These are phyloP conservation scores for Cylindrodendrum hubeiense DNA, from an alignment of 2,329 filamentous ascomycete species.

Conservation along the genomic window DNA sequence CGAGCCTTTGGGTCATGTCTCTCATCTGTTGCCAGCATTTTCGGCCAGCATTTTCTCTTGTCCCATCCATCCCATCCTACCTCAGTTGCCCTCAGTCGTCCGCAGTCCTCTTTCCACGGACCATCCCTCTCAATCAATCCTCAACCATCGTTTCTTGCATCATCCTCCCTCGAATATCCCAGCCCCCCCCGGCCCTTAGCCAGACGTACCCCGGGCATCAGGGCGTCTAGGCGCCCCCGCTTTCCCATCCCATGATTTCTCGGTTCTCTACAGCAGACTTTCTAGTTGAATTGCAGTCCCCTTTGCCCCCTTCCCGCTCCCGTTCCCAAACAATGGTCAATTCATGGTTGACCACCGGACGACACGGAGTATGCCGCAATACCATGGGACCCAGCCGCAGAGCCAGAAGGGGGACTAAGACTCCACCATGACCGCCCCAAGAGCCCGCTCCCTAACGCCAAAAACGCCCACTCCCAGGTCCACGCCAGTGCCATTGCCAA, in stretches of 20 bases:
- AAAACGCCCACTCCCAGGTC: constrained; percentile 11
- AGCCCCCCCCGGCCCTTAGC: constrained; percentile 25
- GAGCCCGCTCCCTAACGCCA: constrained; percentile 33
- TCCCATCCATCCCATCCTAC: not conserved
- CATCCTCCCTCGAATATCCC: constrained; percentile 30
- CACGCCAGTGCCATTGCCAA: constrained; percentile 16
- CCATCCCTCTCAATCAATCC: constrained; percentile 33
- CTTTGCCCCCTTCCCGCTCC: constrained; percentile 16
- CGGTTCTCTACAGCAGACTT: not conserved
- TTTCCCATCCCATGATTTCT: constrained; percentile 29
- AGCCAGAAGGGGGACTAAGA: constrained; percentile 17
- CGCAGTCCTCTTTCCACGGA: constrained; percentile 1
- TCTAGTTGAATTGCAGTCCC: constrained; percentile 22
- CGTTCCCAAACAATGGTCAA: constrained; percentile 19
- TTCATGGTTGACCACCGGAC: constrained; percentile 19
- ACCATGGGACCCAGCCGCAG: constrained; percentile 25
- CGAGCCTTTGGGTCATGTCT: not conserved
- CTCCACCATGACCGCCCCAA: constrained; percentile 25
- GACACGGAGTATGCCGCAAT: constrained; percentile 16
- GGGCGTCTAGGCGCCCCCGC: constrained; percentile 22
- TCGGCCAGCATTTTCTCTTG: constrained; percentile 10
- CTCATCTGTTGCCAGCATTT: not conserved
- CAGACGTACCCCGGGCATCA: constrained; percentile 35
- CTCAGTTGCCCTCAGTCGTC: not conserved
- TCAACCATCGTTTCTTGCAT: constrained; percentile 41